Evolutionary conservation across 805 yeast genomes (phyloP), one percentile per base, ranked within the genome.

Genomic region (Candida krabiensis): DNA sequence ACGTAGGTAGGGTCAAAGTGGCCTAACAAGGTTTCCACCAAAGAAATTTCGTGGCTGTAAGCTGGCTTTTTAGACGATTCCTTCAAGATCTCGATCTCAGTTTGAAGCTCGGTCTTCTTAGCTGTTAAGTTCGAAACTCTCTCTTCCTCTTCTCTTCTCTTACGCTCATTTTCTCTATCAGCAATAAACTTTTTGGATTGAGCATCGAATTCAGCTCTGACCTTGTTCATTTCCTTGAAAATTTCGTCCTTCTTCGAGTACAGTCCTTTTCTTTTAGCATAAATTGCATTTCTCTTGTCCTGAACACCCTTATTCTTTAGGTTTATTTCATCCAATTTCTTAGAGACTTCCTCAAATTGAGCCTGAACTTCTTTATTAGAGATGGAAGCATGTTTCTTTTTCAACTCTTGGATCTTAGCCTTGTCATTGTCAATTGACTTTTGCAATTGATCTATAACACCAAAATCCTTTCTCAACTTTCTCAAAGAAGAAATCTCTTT

Each of bases 401-500:
- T 88, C 67, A 90, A 72, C 21, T 79, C 86, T 34, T 79, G 73
- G 55, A 88, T 80, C 69, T 87, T 82, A 35, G 71, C 72, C 69
- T 82, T 85, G 63, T 86, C 93, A 33, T 70, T 71, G 56, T 88
- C 96, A 58, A 91, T 81, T 30, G 83, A 77, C 52, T 77, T 77
- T 70, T 88, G 96, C 53, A 77, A 77, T 54, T 78, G 77, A 58
- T 81, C 89, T 52, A 90, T 71, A 33, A 76, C 71, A 34, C 79
- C 78, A 60, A 87, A 86, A 62, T 83, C 90, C 63, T 83, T 84
- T 58, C 82, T 79, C 59, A 85, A 68, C 67, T 86, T 88, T 66
- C 91, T 81, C 63, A 93, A 77, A 31, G 81, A 64, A 36, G 88
- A 75, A 73, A 88, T 85, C 68, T 91, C 98, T 68, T 86, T 86